Conservation (phyloP, 805 yeast species). For the Yamadazyma nakazawae region DNA sequence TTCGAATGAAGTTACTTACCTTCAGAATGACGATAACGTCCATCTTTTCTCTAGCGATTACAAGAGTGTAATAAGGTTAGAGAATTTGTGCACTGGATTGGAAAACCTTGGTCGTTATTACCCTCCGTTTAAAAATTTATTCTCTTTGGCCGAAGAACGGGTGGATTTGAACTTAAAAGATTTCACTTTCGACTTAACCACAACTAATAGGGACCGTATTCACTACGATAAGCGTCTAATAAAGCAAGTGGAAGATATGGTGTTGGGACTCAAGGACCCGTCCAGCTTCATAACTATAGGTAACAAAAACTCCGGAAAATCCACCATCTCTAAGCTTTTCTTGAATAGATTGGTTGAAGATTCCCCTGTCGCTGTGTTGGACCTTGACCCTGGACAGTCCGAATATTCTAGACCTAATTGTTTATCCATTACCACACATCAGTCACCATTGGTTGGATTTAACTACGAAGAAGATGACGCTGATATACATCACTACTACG, state of each 20-base stretch:
- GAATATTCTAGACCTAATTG: conserved; percentile 73
- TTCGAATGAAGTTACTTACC: conserved; percentile 23
- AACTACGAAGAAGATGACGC: conserved; percentile 11
- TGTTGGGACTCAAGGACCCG: conserved; percentile 12
- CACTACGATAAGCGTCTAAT: conserved; percentile 3
- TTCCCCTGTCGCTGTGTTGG: conserved; percentile 50
- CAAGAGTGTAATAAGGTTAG: conserved; percentile 41
- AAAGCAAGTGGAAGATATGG: not conserved
- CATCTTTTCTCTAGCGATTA: conserved; percentile 38
- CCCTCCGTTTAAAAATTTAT: conserved; percentile 44
- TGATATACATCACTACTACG: conserved; percentile 42
- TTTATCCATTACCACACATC: conserved; percentile 48
- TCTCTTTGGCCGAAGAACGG: conserved; percentile 20
- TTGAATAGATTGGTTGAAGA: conserved; percentile 43
- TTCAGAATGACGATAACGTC: conserved; percentile 28
- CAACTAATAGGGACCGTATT: conserved; percentile 5
- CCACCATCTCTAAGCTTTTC: conserved; percentile 59
- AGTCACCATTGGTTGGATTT: conserved; percentile 25
- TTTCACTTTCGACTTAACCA: conserved; percentile 39
- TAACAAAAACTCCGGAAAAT: conserved; percentile 77
- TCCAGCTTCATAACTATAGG: conserved; percentile 49
- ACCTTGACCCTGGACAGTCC: conserved; percentile 88
- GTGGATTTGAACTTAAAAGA: conserved; percentile 3
- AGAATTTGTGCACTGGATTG: conserved; percentile 40
- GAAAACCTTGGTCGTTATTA: conserved; percentile 41